Base-by-base conservation (phyloP, 805 yeast species). In the Wickerhamomyces queroliae region DNA sequence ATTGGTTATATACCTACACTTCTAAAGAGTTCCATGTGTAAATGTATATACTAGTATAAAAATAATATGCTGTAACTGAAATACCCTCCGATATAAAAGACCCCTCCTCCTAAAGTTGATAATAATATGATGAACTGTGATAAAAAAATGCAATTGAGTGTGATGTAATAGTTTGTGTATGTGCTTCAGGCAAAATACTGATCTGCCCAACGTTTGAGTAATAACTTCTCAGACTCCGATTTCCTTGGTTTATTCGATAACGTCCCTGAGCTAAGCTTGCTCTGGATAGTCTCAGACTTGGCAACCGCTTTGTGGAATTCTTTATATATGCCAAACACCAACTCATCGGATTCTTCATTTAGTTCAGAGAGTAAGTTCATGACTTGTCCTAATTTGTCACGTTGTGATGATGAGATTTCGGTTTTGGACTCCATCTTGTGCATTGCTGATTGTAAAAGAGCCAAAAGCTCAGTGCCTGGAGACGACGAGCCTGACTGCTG, bases 201-300 rank as follows among this genome's bases (percentile, higher is more conserved):
- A 23, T 55, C 76, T 1, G 75, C 69, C 80, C 80, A 74, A 44
- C 78, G 58, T 21, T 69, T 67, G 36, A 72, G 43, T 30, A 74
- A 46, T 16, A 74, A 46, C 45, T 72, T 74, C 46, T 74, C 79
- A 10, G 53, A 42, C 28, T 49, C 55, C 1, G 51, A 43, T 32
- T 48, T 50, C 17, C 47, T 35, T 16, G 55, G 55, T 17, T 10
- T 24, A 17, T 17, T 33, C 18, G 3, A 25, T 16, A 3, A 28
- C 19, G 21, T 7, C 7, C 23, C 18, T 13, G 18, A 17, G 11
- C 18, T 27, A 15, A 16, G 10, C 25, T 24, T 4, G 11, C 12
- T 12, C n/a, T 29, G 26, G 16, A 10, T 32, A 12, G 23, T 5
- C 8, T 17, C 35, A 21, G 34, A 19, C 16, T 10, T 16, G 9